Percentiles rank a stretch among this genome's conserved stretches.
Evolutionary conservation across 2,329 filamentous ascomycete species (phyloP).

Genomic region (Monosporascus ibericus): DNA sequence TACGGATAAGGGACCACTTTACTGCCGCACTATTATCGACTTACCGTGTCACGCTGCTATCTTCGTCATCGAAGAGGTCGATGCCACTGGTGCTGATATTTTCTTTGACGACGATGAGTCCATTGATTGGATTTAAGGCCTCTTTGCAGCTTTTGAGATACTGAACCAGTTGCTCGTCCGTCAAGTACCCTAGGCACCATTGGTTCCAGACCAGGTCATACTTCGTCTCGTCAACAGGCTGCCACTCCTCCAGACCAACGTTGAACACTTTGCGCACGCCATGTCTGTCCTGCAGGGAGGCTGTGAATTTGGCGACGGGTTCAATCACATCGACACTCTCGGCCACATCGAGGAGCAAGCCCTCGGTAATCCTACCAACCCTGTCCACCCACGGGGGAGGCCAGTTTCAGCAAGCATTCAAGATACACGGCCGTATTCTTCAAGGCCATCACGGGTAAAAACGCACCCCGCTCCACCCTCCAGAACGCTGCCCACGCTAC

Average conservation of each 20-base stretch:
- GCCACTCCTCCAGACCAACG: slow-evolving; percentile 69
- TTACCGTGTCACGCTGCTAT: slow-evolving; percentile 70
- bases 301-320: slow-evolving; percentile 76
- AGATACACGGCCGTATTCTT: not conserved
- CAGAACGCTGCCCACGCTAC: slow-evolving; percentile 22
- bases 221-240: slow-evolving; percentile 32
- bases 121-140: slow-evolving; percentile 30
- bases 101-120: slow-evolving; percentile 71
- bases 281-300: slow-evolving; percentile 47
- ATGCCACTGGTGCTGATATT: slow-evolving; percentile 55
- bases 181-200: slow-evolving; percentile 83
- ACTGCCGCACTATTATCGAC: slow-evolving; percentile 50
- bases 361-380: slow-evolving; percentile 77
- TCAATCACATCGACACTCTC: slow-evolving; percentile 75
- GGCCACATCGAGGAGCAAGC: slow-evolving; percentile 66
- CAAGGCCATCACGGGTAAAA: not conserved
- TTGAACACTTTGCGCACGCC: slow-evolving; percentile 62
- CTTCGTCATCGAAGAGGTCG: slow-evolving; percentile 69
- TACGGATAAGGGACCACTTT: not conserved
- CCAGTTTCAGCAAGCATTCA: not conserved
- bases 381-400: slow-evolving; percentile 30
- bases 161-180: slow-evolving; percentile 62
- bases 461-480: slow-evolving; percentile 38
- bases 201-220: slow-evolving; percentile 88
- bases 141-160: slow-evolving; percentile 59